A percentile compares a stretch with the other conserved stretches of the same genome.
phyloP scores from a whole-genome alignment of 306 rosid species.

The Prunus campanulata region DNA sequence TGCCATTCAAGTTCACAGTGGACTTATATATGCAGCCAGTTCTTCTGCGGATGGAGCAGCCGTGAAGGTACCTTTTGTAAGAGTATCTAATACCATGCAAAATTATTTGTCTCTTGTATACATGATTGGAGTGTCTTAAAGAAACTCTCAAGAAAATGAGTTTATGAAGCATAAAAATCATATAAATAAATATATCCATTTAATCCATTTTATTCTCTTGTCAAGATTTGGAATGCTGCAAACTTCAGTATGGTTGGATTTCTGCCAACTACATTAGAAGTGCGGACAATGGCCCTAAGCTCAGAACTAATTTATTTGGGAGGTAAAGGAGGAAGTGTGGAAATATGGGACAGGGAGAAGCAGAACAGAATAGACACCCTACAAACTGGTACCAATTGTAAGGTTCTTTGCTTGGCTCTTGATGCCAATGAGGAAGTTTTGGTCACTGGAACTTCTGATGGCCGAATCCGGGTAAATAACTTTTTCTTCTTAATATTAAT shows the following conservation, averaged over 20 bases:
- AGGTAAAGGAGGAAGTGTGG: slow-evolving; percentile 76
- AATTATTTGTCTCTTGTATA: background rate
- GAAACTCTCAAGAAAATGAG: background rate
- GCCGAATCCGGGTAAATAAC: slow-evolving; percentile 70
- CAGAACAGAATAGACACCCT: slow-evolving; percentile 53
- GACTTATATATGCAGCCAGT: slow-evolving; percentile 61
- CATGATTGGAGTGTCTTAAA: background rate
- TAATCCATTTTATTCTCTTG: background rate
- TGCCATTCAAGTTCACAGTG: slow-evolving; percentile 62
- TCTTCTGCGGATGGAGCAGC: slow-evolving; percentile 69
- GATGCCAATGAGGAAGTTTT: slow-evolving; percentile 68
- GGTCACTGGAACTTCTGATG: slow-evolving; percentile 81
- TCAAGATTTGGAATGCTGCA: slow-evolving; percentile 71
- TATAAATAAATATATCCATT: background rate
- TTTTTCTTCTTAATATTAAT: background rate
- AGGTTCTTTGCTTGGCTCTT: slow-evolving; percentile 63
- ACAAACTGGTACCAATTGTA: slow-evolving; percentile 61
- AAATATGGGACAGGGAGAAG: slow-evolving; percentile 76
- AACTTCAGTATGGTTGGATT: slow-evolving; percentile 60
- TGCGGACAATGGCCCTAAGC: slow-evolving; percentile 73
- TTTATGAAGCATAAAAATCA: background rate
- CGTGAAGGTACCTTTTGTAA: slow-evolving; percentile 65
- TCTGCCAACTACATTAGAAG: slow-evolving; percentile 58
- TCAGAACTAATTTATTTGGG: slow-evolving; percentile 82
- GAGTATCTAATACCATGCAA: background rate